Evolutionary conservation across 169 alveolate species (phyloP), one percentile per base, ranked within the genome.

Genomic region (Plasmodium gallinaceum): DNA sequence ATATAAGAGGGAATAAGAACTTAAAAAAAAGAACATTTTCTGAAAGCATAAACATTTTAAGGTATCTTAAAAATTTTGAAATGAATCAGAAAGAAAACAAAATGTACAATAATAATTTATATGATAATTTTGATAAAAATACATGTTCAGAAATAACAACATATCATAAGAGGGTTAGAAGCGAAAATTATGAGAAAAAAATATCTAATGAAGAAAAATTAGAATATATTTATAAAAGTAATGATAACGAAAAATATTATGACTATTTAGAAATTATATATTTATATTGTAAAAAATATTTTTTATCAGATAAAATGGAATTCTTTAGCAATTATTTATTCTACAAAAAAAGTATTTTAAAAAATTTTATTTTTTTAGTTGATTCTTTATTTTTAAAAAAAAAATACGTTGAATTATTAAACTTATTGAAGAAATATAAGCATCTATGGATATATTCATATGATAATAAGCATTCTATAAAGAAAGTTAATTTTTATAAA

Each of bases 231-330:
- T 20, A 75, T 7, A 61, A 75, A 14, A 75, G 62, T 12, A 39
- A 64, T 26, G 10, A 26, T 10, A 14, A 75, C 14, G 57, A 69
- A 26, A 51, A 48, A 45, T 64, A 68, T 71, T 45, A 65, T 57
- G 83, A 66, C 9, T 66, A 66, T 39, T 54, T 80, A 7, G 85
- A 80, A 60, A 57, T 16, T 39, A 16, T 72, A 20, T 80, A 68
- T 58, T 16, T 80, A 62, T 68, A 80, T 57, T 80, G 74, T 32
- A 66, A 52, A 51, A 80, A 80, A 68, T 68, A 68, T 66, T 68
- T 80, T 64, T 45, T 80, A 46, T 80, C 68, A 18, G 48, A 61
- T 37, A 80, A 80, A 80, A 80, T 80, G 90, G 90, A 80, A 68
- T 80, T 37, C 51, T 5, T 80, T 68, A 80, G 90, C 48, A 80